phyloP scores from a whole-genome alignment of 2,329 filamentous ascomycete genomes.

The Aspergillus proliferans region DNA sequence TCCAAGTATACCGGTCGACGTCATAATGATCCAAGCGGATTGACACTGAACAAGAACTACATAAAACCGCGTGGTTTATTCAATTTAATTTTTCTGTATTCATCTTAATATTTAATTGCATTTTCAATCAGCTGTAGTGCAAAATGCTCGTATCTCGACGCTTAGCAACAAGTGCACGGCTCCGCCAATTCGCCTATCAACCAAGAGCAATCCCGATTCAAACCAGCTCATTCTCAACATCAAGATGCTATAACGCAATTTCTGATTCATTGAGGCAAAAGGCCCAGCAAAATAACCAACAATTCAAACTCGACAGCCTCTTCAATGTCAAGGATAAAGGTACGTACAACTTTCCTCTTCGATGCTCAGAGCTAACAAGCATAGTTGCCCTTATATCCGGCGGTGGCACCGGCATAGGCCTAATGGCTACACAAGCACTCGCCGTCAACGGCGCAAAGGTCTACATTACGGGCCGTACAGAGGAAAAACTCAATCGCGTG shows the following conservation, averaged over 20 bases:
- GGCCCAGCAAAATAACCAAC: constrained; percentile 32
- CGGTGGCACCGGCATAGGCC: constrained; percentile 58
- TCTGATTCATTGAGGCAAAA: constrained; percentile 11
- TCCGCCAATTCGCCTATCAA: background rate
- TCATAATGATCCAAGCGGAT: constrained; percentile 8
- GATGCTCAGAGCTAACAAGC: background rate
- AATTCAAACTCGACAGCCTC: constrained; percentile 47
- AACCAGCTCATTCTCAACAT: background rate
- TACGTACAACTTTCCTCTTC: constrained; percentile 2
- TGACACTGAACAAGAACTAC: background rate
- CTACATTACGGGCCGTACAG: constrained; percentile 53
- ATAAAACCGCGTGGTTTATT: background rate
- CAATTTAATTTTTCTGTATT: background rate
- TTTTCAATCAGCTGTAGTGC: background rate
- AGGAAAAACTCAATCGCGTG: constrained; percentile 31
- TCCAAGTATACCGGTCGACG: constrained; percentile 1
- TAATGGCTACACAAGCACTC: constrained; percentile 56
- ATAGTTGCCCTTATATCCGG: constrained; percentile 54
- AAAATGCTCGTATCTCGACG: background rate
- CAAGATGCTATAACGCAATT: background rate
- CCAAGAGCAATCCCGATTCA: background rate
- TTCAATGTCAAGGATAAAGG: constrained; percentile 50
- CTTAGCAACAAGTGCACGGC: background rate
- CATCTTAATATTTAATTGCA: background rate
- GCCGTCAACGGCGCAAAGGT: constrained; percentile 57